Evolutionary conservation across 495 filamentous ascomycete species (phyloP).

Genomic region (Chaetomium fimeti): DNA sequence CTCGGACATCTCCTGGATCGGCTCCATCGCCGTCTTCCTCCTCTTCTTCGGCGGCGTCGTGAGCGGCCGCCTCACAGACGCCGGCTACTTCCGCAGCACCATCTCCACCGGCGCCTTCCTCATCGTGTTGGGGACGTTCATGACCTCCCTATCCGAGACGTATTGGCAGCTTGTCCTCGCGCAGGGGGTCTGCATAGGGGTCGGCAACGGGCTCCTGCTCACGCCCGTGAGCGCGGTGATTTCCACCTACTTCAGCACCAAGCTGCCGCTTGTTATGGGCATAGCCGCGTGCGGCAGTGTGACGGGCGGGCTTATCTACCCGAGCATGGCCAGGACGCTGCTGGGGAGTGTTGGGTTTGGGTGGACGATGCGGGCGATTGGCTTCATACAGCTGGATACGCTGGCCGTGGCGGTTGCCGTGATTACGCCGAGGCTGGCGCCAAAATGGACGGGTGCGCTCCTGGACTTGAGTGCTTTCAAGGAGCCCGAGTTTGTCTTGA

Average conservation of each 20-base stretch:
- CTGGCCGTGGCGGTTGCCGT: constrained; percentile 55
- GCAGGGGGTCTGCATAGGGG: constrained; percentile 55
- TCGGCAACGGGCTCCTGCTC: constrained; percentile 62
- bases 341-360: constrained; percentile 58
- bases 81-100: no score
- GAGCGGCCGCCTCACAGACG: no score
- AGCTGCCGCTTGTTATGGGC: constrained; percentile 66
- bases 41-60: no score
- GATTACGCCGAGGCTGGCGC: constrained; percentile 47
- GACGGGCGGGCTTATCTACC: constrained; percentile 67
- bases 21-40: constrained; percentile 33
- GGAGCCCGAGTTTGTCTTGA: no score
- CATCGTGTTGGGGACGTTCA: constrained; percentile 62
- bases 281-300: constrained; percentile 63
- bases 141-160: constrained; percentile 55
- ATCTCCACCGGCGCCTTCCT: no score
- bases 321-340: constrained; percentile 58
- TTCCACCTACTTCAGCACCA: constrained; percentile 66
- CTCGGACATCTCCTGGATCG: constrained; percentile 38
- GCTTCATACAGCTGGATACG: constrained; percentile 38
- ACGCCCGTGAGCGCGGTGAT: constrained; percentile 59
- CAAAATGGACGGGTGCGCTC: constrained; percentile 34
- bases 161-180: constrained; percentile 65
- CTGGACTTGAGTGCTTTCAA: constrained; percentile 35
- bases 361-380: constrained; percentile 65